phyloP scores from a whole-genome alignment of 345 rosid species.

The Mallotus nudiflorus region DNA sequence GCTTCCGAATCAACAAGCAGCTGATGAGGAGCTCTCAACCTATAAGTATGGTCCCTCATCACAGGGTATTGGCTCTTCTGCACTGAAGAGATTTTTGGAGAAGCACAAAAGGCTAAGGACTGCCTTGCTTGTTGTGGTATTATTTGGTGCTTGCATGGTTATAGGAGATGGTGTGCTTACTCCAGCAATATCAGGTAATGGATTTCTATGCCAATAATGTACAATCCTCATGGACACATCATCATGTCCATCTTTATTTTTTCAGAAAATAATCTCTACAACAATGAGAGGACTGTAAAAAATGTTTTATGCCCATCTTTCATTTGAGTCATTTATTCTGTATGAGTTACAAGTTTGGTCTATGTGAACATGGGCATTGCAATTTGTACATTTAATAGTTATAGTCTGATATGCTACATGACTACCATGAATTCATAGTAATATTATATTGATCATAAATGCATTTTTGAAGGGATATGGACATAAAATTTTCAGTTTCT shows the following conservation, averaged over 20 bases:
- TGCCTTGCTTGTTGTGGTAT: conserved; percentile 68
- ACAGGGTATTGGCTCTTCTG: conserved; percentile 42
- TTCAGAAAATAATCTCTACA: neutral
- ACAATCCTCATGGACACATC: neutral
- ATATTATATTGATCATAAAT: too few relatives aligned
- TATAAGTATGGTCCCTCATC: conserved; percentile 65
- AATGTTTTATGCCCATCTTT: neutral
- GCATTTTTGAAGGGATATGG: too few relatives aligned
- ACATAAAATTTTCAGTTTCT: neutral
- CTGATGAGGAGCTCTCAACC: conserved; percentile 89
- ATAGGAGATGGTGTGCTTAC: conserved; percentile 92
- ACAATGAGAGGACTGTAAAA: neutral
- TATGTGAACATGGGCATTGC: neutral
- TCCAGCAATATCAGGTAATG: conserved; percentile 81
- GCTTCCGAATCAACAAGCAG: conserved; percentile 96
- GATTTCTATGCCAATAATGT: neutral
- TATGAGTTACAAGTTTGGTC: neutral
- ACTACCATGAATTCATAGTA: too few relatives aligned
- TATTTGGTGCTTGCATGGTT: conserved; percentile 85
- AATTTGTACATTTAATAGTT: neutral
- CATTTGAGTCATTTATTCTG: neutral
- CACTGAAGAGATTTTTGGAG: conserved; percentile 65
- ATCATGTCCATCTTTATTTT: neutral
- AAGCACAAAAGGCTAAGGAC: conserved; percentile 73
- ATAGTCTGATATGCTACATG: too few relatives aligned